phyloP scores from a whole-genome alignment of 306 rosid genomes.

The Fragaria nilgerrensis region DNA sequence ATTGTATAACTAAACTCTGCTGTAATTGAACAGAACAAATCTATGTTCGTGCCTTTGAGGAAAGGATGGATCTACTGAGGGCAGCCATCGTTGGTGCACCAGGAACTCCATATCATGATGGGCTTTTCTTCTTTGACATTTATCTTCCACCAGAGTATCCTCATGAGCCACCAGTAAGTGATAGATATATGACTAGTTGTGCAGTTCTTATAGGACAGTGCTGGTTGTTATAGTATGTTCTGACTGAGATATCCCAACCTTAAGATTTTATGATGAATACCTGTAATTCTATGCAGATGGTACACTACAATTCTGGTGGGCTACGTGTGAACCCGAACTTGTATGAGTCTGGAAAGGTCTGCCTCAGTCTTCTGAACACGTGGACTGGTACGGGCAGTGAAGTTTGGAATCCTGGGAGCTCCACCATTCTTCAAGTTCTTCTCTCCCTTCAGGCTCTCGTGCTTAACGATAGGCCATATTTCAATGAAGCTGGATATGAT shows the following conservation, averaged over 20 bases:
- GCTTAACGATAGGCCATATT: constrained; percentile 97
- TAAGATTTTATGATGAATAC: constrained; percentile 12
- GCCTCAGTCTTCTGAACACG: constrained; percentile 87
- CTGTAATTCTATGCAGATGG: constrained; percentile 52
- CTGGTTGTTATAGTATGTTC: neutral
- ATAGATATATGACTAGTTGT: constrained; percentile 14
- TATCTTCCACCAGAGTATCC: constrained; percentile 86
- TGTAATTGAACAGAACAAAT: constrained; percentile 61
- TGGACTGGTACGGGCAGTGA: constrained; percentile 79
- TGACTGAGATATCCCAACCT: constrained; percentile 19
- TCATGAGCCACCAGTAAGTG: constrained; percentile 87
- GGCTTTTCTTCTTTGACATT: constrained; percentile 87
- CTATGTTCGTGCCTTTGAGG: constrained; percentile 79
- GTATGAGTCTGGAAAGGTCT: constrained; percentile 95
- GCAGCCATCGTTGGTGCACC: constrained; percentile 89
- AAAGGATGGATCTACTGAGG: constrained; percentile 86
- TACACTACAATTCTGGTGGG: constrained; percentile 88
- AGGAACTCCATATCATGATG: constrained; percentile 96
- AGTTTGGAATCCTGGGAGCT: constrained; percentile 81
- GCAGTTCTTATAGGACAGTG: constrained; percentile 12
- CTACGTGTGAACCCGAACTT: constrained; percentile 86
- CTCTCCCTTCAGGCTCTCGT: constrained; percentile 97
- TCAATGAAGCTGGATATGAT: constrained; percentile 97
- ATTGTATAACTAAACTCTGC: neutral
- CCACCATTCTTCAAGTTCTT: constrained; percentile 91